Conservation (phyloP, 306 rosid genomes). For the Carpinus fangiana region DNA sequence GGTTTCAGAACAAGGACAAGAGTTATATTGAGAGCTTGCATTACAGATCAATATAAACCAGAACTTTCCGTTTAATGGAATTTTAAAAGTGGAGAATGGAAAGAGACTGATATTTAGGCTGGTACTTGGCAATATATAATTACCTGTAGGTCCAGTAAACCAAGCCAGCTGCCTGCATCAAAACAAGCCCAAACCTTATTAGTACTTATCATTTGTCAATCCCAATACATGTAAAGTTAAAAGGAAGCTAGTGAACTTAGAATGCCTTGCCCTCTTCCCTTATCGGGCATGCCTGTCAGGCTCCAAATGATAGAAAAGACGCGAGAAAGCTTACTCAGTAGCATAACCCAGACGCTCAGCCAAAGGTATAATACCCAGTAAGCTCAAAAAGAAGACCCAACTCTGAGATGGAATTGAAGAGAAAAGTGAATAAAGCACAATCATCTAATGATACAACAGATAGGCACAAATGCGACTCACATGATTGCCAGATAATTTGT, state of each 20-base stretch:
- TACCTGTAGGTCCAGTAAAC: constrained; percentile 58
- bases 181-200: constrained; percentile 25
- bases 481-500: constrained; percentile 38
- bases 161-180: constrained; percentile 57
- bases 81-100: too few relatives aligned
- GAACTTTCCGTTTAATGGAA: too few relatives aligned
- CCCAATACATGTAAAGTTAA: neutral
- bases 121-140: neutral
- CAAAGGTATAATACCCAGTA: constrained; percentile 79
- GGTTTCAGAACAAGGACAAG: neutral
- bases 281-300: neutral
- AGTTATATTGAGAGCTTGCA: neutral
- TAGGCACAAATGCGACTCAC: constrained; percentile 29
- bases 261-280: neutral
- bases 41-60: neutral
- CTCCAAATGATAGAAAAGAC: neutral
- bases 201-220: neutral
- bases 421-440: constrained; percentile 9
- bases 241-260: neutral
- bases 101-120: too few relatives aligned
- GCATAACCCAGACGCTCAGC: constrained; percentile 96
- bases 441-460: neutral
- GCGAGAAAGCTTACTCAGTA: constrained; percentile 56
- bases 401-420: constrained; percentile 47
- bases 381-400: constrained; percentile 75